Base-by-base conservation (phyloP, 2,329 filamentous ascomycete species). In the Trichophyton rubrum region DNA sequence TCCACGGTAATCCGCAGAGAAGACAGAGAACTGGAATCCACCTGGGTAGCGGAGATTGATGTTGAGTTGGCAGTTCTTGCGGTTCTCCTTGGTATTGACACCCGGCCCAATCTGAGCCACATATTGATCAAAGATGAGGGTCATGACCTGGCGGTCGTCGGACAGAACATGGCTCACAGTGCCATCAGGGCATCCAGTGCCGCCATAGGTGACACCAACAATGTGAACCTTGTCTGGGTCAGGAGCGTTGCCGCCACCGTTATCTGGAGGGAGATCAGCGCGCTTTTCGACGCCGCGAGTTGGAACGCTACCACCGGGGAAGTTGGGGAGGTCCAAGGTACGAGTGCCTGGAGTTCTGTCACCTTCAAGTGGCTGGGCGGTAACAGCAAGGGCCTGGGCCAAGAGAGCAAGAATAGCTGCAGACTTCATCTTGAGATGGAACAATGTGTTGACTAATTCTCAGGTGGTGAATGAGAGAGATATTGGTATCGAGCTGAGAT, bases 41-140 rank as follows among this genome's bases (percentile, higher is more conserved):
- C 72, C 72, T 13, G 79, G 79, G 66, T 80, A 80, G 60, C 74
- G 68, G 60, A 82, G 71, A 69, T 79, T 74, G 64, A 81, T 68
- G 69, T 80, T 81, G 63, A 81, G 70, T 68, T 80, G 77, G 72
- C 79, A 82, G 71, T 81, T 80, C 73, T 78, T 78, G 68, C 79
- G 77, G 66, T 73, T 71, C 61, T 79, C 72, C 47, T 72, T 73
- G 47, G 77, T 66, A 8, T 72, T 40, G 59, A 78, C 69, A 59
- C 71, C 70, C 15, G 73, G 72, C 55, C 79, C 79, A 43, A 80
- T 76, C 58, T 78, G 75, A 41, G 78, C 79, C 47, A 79, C 73
- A 64, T 81, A 81, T 15, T 70, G 62, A 68, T 79, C 78, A 67
- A 81, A 82, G 65, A 81, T 77, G 64, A 82, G 72, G 38, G 79